Conservation (phyloP, 805 yeast species). For the Grigorovia transvaalensis region DNA sequence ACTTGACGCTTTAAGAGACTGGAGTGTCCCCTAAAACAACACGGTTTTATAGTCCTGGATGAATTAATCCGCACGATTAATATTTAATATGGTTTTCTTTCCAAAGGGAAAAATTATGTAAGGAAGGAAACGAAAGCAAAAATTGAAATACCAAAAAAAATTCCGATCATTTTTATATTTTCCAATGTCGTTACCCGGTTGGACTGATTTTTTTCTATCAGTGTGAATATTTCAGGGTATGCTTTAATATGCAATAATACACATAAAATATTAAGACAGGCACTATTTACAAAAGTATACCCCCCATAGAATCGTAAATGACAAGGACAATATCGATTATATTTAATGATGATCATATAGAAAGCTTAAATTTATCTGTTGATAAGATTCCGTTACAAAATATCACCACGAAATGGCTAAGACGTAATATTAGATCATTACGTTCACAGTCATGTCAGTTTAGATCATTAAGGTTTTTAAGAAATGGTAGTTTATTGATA, state of each 20-base stretch:
- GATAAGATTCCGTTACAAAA: neutral
- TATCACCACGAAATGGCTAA: slow-evolving; percentile 13
- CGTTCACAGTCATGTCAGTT: slow-evolving; percentile 10
- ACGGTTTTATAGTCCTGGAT: slow-evolving; percentile 65
- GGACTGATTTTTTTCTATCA: neutral
- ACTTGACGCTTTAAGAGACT: slow-evolving; percentile 48
- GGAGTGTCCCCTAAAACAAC: slow-evolving; percentile 47
- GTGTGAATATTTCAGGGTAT: neutral
- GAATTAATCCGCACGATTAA: slow-evolving; percentile 50
- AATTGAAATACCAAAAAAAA: neutral
- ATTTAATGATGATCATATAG: neutral
- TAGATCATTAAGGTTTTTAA: slow-evolving; percentile 21
- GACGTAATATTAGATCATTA: slow-evolving; percentile 21
- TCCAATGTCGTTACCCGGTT: neutral
- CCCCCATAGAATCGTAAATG: neutral
- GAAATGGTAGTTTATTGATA: slow-evolving; percentile 21
- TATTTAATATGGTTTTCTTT: slow-evolving; percentile 6
- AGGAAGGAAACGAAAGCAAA: neutral
- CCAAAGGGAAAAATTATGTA: neutral
- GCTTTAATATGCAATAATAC: neutral
- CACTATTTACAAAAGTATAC: neutral
- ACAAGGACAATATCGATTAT: neutral
- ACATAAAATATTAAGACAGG: neutral
- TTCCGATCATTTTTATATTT: neutral
- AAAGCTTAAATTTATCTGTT: neutral